A percentile compares a stretch with the other conserved stretches of the same genome.
Conservation (phyloP, 805 yeast species). For the Saturnispora sanitii region DNA sequence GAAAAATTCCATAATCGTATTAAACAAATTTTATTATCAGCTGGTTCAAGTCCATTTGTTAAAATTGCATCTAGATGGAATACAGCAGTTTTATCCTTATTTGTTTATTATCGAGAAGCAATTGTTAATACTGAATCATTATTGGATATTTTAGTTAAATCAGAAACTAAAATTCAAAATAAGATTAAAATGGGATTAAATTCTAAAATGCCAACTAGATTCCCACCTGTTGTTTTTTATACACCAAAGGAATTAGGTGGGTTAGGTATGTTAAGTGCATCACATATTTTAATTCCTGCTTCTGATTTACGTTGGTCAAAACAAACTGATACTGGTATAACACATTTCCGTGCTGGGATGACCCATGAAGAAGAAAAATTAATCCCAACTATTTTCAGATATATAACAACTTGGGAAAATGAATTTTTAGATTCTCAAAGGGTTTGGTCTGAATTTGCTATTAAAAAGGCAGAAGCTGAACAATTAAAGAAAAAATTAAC, state of each 20-base stretch:
- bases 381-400: slow-evolving; percentile 90
- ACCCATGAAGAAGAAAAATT: slow-evolving; percentile 66
- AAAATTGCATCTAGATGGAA: slow-evolving; percentile 96
- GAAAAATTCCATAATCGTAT: slow-evolving; percentile 74
- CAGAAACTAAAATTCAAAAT: slow-evolving; percentile 90
- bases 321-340: slow-evolving; percentile 90
- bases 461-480: slow-evolving; percentile 77
- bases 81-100: slow-evolving; percentile 75
- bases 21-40: slow-evolving; percentile 84
- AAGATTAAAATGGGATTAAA: slow-evolving; percentile 90
- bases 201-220: slow-evolving; percentile 96
- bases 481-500: slow-evolving; percentile 79
- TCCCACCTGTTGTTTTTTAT: slow-evolving; percentile 97
- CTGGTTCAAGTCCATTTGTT: slow-evolving; percentile 92
- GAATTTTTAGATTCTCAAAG: slow-evolving; percentile 90
- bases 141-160: slow-evolving; percentile 73
- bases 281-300: slow-evolving; percentile 90
- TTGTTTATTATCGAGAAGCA: slow-evolving; percentile 90
- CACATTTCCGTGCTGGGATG: slow-evolving; percentile 93
- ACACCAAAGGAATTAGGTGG: slow-evolving; percentile 98
- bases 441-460: slow-evolving; percentile 96
- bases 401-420: slow-evolving; percentile 92
- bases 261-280: slow-evolving; percentile 93
- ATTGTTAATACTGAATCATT: slow-evolving; percentile 71
- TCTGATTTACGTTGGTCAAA: slow-evolving; percentile 85